These are phyloP conservation scores for Arabis alpina DNA, from an alignment of 345 rosid species.

Conservation along the genomic window DNA sequence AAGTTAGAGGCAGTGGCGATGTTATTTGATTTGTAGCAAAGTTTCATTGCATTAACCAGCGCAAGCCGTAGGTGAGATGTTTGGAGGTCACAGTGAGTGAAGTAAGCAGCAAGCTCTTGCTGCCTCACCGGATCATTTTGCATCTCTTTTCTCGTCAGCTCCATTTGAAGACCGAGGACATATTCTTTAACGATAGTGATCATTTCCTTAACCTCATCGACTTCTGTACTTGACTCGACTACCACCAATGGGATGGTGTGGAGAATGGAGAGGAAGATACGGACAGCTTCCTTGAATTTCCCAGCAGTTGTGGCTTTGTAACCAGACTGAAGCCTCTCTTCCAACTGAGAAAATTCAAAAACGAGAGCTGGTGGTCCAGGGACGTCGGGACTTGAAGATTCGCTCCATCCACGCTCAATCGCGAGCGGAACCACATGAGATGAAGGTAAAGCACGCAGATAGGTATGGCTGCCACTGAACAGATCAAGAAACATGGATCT, in stretches of 20 bases:
- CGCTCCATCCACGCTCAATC: slow-evolving; percentile 82
- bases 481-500: slow-evolving; percentile 73
- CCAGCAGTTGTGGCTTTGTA: slow-evolving; percentile 92
- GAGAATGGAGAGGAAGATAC: slow-evolving; percentile 73
- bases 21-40: slow-evolving; percentile 85
- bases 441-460: slow-evolving; percentile 76
- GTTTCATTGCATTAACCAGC: slow-evolving; percentile 69
- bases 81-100: slow-evolving; percentile 95
- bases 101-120: slow-evolving; percentile 97
- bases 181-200: slow-evolving; percentile 80
- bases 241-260: slow-evolving; percentile 90
- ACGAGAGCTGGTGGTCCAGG: slow-evolving; percentile 87
- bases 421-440: slow-evolving; percentile 81
- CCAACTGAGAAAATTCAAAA: slow-evolving; percentile 75
- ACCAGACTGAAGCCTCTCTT: slow-evolving; percentile 88
- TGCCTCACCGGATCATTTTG: slow-evolving; percentile 74
- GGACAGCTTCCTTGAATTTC: slow-evolving; percentile 75
- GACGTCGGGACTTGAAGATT: slow-evolving; percentile 77
- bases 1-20: slow-evolving; percentile 77
- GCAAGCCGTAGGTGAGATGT: slow-evolving; percentile 82
- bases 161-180: slow-evolving; percentile 82
- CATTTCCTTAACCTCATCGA: slow-evolving; percentile 92
- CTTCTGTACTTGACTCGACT: slow-evolving; percentile 96
- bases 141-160: slow-evolving; percentile 77
- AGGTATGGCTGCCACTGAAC: slow-evolving; percentile 77